Base-by-base conservation (phyloP, 2,329 filamentous ascomycete genomes). In the Xenosphaeropsis pyriputrescens region DNA sequence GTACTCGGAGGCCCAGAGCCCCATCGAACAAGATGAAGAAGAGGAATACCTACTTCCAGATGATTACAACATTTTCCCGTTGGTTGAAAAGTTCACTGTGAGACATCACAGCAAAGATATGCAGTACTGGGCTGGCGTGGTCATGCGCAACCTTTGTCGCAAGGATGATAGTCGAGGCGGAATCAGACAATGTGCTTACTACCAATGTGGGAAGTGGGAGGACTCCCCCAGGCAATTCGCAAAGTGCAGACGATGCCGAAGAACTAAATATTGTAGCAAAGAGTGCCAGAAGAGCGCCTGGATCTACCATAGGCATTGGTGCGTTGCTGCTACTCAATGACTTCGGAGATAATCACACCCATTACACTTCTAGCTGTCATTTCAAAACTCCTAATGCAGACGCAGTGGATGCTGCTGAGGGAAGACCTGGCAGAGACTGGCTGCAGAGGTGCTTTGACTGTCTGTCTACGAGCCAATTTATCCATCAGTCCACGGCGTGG, bases 261-360 rank as follows among this genome's bases (percentile, higher is more conserved):
- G 91, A 47, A 98, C 91, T 44, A 98, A 98, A 60, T 95, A 95
- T 65, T 98, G 91, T 76, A 95, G 88, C 72, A 98, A 98, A 62
- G 91, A 98, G 60, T 98, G 91, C 61, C 91, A 98, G 63, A 96
- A 96, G 68, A 93, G 85, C 50, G 93, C 91, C 8, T 98, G 91
- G 91, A 86, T 91, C 18, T 96, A 86, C 61, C 91, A 98, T 57
- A 79, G 91, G 43, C 93, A 96, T 62, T 98, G 91, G 91, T 98
- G 91, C 57, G 80, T 91, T 41, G 79, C 80, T 42, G 83, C 83
- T 26, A 48, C 49, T 35, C 51, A 53, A 38, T 53, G 22, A 26
- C 12, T 9, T 11, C 5, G 22, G 8, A 9, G 12, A 11, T 11
- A 5, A 9, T 26, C 22, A 26, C 8, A 9, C 8, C 22, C 22